Evolutionary conservation across 106 monocot species (phyloP), one percentile per base, ranked within the genome.

Genomic region (Narthecium ossifragum): DNA sequence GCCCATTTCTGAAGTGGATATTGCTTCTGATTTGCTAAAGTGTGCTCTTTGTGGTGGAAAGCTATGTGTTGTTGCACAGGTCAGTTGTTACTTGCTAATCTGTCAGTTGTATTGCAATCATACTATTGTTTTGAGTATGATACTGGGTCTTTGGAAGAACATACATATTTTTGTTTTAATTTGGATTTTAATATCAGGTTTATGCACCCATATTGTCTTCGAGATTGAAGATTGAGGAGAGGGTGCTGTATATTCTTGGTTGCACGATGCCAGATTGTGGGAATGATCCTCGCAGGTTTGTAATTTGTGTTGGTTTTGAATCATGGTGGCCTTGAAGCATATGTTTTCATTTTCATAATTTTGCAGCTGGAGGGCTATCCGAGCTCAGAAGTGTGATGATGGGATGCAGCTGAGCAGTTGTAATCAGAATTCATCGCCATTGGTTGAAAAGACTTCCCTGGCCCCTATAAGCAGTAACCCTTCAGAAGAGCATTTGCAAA

Each of bases 11-110:
- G 78, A 82, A 41, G 29, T 57, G 39, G 61, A 20, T 38, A 54
- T 82, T 48, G 41, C 31, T 5, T 21, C 45, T 22, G 74, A 83
- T 26, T 17, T 72, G 41, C 54, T 80, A 46, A 70, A 74, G 22
- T 92, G 92, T 61, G n/a, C 53, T 29, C 59, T 78, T 18, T 92
- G 92, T 70, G 72, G 86, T 43, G 65, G 49, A 53, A 74, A 63
- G 30, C 80, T 92, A 20, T 77, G 64, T 58, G 83, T 92, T 36
- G 55, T 86, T 39, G 76, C 83, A 31, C 92, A 92, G 86, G 92
- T 62, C 36, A 53, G 70, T 68, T 57, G 11, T 65, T 32, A 28
- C 4, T 65, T n/a, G n/a, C n/a, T n/a, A n/a, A n/a, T n/a, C n/a
- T n/a, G n/a, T n/a, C n/a, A n/a, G n/a, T 10, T 31, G 21, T 32